Conservation (phyloP, 2,329 filamentous ascomycete genomes). For the Sarocladium oryzae region DNA sequence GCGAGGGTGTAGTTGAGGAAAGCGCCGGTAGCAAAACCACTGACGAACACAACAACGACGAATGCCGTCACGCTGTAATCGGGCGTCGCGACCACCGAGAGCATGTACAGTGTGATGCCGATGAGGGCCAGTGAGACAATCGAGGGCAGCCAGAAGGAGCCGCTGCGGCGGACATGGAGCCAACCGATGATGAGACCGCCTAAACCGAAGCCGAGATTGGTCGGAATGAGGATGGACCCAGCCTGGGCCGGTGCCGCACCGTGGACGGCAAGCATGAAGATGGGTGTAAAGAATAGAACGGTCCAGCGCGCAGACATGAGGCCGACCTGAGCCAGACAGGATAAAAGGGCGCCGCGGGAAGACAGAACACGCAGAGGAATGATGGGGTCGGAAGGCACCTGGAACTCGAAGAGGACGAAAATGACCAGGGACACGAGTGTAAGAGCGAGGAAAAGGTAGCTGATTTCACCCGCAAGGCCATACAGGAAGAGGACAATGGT, state of each 20-base stretch:
- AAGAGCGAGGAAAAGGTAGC: conserved; percentile 51
- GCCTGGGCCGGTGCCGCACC: conserved; percentile 63
- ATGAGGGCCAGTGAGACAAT: conserved; percentile 58
- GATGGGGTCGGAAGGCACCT: conserved; percentile 61
- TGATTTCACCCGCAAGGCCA: conserved; percentile 59
- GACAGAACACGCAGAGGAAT: conserved; percentile 65
- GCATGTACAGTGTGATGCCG: conserved; percentile 47
- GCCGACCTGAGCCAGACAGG: conserved; percentile 67
- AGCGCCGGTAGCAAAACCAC: conserved; percentile 67
- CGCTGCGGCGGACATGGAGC: conserved; percentile 66
- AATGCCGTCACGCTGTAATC: conserved; percentile 46
- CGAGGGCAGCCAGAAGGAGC: conserved; percentile 65
- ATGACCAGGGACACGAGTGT: conserved; percentile 45
- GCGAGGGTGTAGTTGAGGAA: conserved; percentile 75
- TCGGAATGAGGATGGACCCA: conserved; percentile 72
- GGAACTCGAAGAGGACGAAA: conserved; percentile 58
- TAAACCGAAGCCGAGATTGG: conserved; percentile 70
- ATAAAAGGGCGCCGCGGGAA: conserved; percentile 64
- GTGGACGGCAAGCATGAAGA: conserved; percentile 71
- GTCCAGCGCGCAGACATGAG: conserved; percentile 79
- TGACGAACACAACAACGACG: conserved; percentile 56
- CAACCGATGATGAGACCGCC: conserved; percentile 69
- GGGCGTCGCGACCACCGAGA: conserved; percentile 50
- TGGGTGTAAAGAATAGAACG: conserved; percentile 73
- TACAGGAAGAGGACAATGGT: conserved; percentile 68